phyloP scores from a whole-genome alignment of 2,329 filamentous ascomycete species.

The Diaporthe citriasiana region DNA sequence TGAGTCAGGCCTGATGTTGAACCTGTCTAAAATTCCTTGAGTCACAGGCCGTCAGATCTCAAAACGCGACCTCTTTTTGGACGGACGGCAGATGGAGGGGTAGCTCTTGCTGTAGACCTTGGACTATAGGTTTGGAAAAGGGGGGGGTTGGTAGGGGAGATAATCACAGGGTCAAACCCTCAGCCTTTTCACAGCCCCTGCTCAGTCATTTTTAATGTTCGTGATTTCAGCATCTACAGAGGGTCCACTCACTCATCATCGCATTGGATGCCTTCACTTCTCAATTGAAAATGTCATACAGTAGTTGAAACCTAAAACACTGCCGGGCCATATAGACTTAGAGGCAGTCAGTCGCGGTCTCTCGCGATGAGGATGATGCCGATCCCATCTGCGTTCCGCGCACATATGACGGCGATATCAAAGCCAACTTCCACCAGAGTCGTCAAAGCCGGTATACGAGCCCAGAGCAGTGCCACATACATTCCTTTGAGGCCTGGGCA shows the following conservation, averaged over 20 bases:
- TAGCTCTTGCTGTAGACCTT: constrained; percentile 5
- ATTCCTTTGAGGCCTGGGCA: background rate
- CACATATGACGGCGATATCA: constrained; percentile 1
- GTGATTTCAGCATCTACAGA: background rate
- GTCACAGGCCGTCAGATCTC: constrained; percentile 9
- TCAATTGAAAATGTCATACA: background rate
- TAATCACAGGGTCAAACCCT: constrained; percentile 2
- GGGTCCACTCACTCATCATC: background rate
- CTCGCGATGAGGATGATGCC: background rate
- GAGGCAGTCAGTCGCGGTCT: background rate
- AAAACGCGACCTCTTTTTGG: constrained; percentile 17
- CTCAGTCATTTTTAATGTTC: background rate
- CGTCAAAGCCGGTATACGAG: constrained; percentile 10
- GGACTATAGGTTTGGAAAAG: background rate
- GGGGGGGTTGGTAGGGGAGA: background rate
- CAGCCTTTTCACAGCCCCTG: background rate
- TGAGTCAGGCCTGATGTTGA: constrained; percentile 32
- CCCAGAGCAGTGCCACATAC: background rate
- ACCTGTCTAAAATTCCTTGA: constrained; percentile 30
- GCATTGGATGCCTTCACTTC: background rate
- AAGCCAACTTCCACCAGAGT: background rate
- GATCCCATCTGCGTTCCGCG: background rate
- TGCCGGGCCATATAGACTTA: background rate
- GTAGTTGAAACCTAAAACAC: background rate
- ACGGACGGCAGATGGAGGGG: constrained; percentile 20